Evolutionary conservation across 2,329 filamentous ascomycete species (phyloP).

Genomic region (Thielaviopsis populi): DNA sequence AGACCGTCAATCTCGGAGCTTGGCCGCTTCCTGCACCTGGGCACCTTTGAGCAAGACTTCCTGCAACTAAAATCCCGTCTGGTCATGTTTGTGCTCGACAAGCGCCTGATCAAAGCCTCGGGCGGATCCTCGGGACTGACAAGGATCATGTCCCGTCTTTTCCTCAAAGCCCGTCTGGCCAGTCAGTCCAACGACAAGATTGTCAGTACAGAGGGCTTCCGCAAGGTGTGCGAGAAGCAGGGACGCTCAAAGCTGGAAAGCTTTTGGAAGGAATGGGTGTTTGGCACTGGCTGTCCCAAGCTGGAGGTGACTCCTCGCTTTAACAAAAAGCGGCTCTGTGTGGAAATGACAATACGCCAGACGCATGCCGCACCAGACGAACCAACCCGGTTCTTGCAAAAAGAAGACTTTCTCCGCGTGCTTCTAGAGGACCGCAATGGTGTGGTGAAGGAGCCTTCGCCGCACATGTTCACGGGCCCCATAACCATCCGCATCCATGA

Average conservation of each 20-base stretch:
- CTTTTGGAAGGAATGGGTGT: conserved; percentile 91
- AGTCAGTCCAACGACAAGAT: conserved; percentile 50
- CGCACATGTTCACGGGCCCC: conserved; percentile 78
- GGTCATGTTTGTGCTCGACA: conserved; percentile 86
- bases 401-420: conserved; percentile 66
- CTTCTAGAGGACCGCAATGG: conserved; percentile 63
- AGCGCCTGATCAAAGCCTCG: conserved; percentile 74
- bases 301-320: conserved; percentile 81
- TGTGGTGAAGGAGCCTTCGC: conserved; percentile 53
- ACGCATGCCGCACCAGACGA: conserved; percentile 35
- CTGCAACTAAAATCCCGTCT: conserved; percentile 80
- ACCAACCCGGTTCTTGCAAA: conserved; percentile 36
- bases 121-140: conserved; percentile 64
- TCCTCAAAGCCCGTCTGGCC: conserved; percentile 66
- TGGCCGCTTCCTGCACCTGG: conserved; percentile 61
- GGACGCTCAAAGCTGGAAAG: conserved; percentile 73
- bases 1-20: conserved; percentile 71
- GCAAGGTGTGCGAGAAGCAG: conserved; percentile 72
- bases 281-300: conserved; percentile 72
- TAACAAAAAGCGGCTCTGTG: conserved; percentile 93
- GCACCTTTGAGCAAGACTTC: conserved; percentile 77
- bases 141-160: conserved; percentile 70
- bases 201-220: conserved; percentile 60
- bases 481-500: conserved; percentile 98
- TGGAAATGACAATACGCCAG: conserved; percentile 81